A percentile compares a stretch with the other conserved stretches of the same genome.
Conservation (phyloP, 768 basidiomycete species). For the Rhodotorula taiwanensis region DNA sequence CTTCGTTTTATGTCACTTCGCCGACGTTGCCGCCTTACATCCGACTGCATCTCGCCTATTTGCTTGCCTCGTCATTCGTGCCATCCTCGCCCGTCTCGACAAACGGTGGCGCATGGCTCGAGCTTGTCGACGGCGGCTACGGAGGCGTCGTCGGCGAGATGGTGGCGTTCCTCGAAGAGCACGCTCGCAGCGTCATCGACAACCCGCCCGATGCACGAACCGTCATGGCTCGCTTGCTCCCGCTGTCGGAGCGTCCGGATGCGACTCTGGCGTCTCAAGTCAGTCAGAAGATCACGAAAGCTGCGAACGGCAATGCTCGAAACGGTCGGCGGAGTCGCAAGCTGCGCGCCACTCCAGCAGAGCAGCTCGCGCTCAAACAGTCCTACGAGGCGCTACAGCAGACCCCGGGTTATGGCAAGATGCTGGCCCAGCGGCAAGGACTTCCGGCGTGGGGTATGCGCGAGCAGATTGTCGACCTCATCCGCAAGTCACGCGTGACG, state of each 20-base stretch:
- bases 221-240: conserved; percentile 58
- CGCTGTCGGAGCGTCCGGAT: conserved; percentile 25
- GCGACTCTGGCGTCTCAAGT: conserved; percentile 11
- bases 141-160: conserved; percentile 62
- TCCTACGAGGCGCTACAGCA: conserved; percentile 39
- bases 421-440: conserved; percentile 55
- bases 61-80: conserved; percentile 56
- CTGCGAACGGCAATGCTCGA: neutral
- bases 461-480: conserved; percentile 56
- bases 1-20: conserved; percentile 71
- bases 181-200: conserved; percentile 52
- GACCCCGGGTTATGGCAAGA: conserved; percentile 50
- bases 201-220: conserved; percentile 66
- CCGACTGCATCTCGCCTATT: conserved; percentile 69
- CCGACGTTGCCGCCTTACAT: conserved; percentile 66
- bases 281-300: conserved; percentile 10
- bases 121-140: conserved; percentile 59
- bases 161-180: conserved; percentile 56
- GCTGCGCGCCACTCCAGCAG: conserved; percentile 28
- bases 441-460: conserved; percentile 71
- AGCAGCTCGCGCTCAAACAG: conserved; percentile 34
- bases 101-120: conserved; percentile 39
- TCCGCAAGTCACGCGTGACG: conserved; percentile 60
- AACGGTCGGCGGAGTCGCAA: neutral
- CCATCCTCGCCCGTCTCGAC: conserved; percentile 39